Base-by-base conservation (phyloP, 768 basidiomycete genomes). In the Russula sp. region DNA sequence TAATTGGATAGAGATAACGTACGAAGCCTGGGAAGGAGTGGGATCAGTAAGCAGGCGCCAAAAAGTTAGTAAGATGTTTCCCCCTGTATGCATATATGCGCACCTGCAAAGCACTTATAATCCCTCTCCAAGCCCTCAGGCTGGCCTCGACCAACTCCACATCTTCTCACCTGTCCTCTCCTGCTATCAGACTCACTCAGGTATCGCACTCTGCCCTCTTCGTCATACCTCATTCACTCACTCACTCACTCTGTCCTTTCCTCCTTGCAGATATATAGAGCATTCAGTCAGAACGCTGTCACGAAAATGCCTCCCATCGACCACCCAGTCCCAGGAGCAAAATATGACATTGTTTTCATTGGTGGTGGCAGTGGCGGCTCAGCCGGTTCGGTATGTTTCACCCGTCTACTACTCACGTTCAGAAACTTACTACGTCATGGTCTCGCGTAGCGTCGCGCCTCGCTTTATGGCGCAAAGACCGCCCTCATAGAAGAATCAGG, bases 301-400 rank as follows among this genome's bases (percentile, higher is more conserved):
- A 64, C 71, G n/a, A 81, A 75, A 30, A 92, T 92, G 89, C 81
- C 91, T 56, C 90, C 91, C 42, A 76, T 90, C 65, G 79, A 84
- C 59, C 84, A 79, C 70, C 86, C 89, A 20, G 83, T 80, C 3
- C 73, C 74, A 20, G 61, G 63, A 16, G 85, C 86, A 50, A 84
- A 83, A 72, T 92, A 90, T 74, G 94, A 97, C 72, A 86, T 89
- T 71, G 83, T 97, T 56, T 85, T 92, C 69, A 87, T 97, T 70
- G 94, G 94, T 57, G 94, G 93, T 65, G 97, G 97, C 40, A 94
- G 92, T 64, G 97, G 94, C 63, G 97, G 96, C 63, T 85, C 92
- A 38, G 96, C 86, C 11, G 87, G 88, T 61, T 89, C 92, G 65
- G 93, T 92, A 72, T 72, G 89, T 77, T 5, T 44, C n/a, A 22